phyloP scores from a whole-genome alignment of 164 flowering plant species.

The Sextonia rubra region DNA sequence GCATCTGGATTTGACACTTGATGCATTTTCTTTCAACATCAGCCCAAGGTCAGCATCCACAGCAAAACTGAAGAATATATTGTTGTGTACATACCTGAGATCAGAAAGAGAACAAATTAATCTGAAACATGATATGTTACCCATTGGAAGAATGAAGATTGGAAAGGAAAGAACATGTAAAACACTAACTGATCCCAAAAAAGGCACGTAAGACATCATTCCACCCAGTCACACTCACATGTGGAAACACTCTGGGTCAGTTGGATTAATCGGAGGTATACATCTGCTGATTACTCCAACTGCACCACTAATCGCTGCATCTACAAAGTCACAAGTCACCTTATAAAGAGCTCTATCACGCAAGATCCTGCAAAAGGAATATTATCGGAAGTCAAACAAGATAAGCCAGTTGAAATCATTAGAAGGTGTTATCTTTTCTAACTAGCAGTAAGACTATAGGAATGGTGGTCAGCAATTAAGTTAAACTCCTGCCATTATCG shows the following conservation, averaged over 20 bases:
- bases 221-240: conserved; percentile 54
- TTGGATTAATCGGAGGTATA: conserved; percentile 97
- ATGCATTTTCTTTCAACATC: conserved; percentile 41
- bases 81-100: conserved; percentile 97
- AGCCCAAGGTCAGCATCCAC: conserved; percentile 89
- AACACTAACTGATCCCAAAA: not conserved
- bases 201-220: too few relatives aligned
- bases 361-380: conserved; percentile 63
- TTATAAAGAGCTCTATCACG: conserved; percentile 96
- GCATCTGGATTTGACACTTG: conserved; percentile 27
- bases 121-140: not conserved
- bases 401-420: not conserved
- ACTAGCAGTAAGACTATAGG: too few relatives aligned
- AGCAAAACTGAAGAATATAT: conserved; percentile 98
- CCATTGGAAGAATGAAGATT: not conserved
- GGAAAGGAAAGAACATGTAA: not conserved
- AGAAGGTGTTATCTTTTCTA: not conserved
- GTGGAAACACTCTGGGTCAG: conserved; percentile 99
- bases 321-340: conserved; percentile 96
- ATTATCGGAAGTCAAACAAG: not conserved
- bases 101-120: not conserved
- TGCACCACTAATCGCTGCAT: conserved; percentile 95
- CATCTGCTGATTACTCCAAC: conserved; percentile 97
- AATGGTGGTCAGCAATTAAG: too few relatives aligned
- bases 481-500: too few relatives aligned